Conservation (phyloP, 768 basidiomycete genomes). For the Gautieria morchelliformis region DNA sequence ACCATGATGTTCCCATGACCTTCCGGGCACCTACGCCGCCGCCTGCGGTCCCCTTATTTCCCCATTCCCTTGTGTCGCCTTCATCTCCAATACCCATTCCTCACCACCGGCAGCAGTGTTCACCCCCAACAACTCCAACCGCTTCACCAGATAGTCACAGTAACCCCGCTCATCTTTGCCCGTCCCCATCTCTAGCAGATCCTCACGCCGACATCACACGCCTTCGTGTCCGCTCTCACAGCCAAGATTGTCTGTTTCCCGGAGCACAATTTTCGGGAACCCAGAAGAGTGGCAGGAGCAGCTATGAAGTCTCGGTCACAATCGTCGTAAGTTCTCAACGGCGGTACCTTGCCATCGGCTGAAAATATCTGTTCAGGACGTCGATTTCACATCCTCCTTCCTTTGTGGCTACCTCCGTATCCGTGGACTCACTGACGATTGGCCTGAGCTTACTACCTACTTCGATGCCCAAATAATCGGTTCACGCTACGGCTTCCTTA, state of each 20-base stretch:
- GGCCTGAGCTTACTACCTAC: conserved; percentile 92
- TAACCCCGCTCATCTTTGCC: conserved; percentile 11
- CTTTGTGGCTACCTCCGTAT: conserved; percentile 91
- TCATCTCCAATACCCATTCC: conserved; percentile 10
- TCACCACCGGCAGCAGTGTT: conserved; percentile 2
- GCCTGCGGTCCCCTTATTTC: conserved; percentile 9
- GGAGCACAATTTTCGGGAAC: conserved; percentile 85
- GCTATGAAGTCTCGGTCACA: conserved; percentile 89
- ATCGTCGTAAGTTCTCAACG: conserved; percentile 63
- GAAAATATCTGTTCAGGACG: conserved; percentile 45
- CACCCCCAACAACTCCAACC: conserved; percentile 6
- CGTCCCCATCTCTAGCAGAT: conserved; percentile 23
- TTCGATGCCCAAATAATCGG: conserved; percentile 97
- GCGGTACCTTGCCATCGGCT: not conserved
- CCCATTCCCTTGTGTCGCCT: conserved; percentile 11
- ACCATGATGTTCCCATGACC: not conserved
- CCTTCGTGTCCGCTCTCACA: conserved; percentile 59
- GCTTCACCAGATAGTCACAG: conserved; percentile 15
- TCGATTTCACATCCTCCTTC: conserved; percentile 78
- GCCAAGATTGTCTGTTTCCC: conserved; percentile 75
- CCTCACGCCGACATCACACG: conserved; percentile 71
- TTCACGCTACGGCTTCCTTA: conserved; percentile 81
- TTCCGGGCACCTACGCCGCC: not conserved
- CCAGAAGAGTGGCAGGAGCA: conserved; percentile 88
- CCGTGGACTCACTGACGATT: conserved; percentile 84